These are phyloP conservation scores for Seiridium unicorne DNA, from an alignment of 2,329 filamentous ascomycete genomes.

Conservation along the genomic window DNA sequence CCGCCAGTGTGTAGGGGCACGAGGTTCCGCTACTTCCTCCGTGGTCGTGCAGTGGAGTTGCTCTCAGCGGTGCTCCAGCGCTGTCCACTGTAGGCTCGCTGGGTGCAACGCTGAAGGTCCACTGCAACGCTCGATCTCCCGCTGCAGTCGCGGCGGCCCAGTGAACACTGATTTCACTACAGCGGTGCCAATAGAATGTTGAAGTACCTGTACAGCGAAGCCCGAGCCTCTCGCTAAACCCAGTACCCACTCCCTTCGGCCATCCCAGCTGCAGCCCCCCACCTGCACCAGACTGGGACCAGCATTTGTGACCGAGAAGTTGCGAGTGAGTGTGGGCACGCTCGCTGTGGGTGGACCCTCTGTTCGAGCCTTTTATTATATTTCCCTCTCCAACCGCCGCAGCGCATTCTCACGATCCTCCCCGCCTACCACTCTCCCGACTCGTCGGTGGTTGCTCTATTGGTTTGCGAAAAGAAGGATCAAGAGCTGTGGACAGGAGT, in stretches of 20 bases:
- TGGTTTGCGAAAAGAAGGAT: background rate
- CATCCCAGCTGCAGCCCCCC: background rate
- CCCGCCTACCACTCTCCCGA: background rate
- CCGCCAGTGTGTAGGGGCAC: slow-evolving; percentile 1
- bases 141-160: background rate
- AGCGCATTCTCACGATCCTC: slow-evolving; percentile 4
- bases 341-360: background rate
- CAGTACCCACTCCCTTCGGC: background rate
- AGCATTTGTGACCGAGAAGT: slow-evolving; percentile 8
- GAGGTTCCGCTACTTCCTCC: slow-evolving; percentile 1
- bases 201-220: background rate
- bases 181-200: background rate
- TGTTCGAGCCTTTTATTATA: slow-evolving; percentile 5
- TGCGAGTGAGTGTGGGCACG: background rate
- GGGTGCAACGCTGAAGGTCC: background rate
- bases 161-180: background rate
- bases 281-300: slow-evolving; percentile 2
- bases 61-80: background rate
- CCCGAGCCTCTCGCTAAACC: background rate
- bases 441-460: background rate
- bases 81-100: background rate
- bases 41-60: background rate
- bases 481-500: slow-evolving; percentile 3
- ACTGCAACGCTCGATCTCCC: background rate
- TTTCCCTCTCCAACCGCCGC: slow-evolving; percentile 9